Base-by-base conservation (phyloP, 2,329 filamentous ascomycete genomes). In the Xylaria sp. region DNA sequence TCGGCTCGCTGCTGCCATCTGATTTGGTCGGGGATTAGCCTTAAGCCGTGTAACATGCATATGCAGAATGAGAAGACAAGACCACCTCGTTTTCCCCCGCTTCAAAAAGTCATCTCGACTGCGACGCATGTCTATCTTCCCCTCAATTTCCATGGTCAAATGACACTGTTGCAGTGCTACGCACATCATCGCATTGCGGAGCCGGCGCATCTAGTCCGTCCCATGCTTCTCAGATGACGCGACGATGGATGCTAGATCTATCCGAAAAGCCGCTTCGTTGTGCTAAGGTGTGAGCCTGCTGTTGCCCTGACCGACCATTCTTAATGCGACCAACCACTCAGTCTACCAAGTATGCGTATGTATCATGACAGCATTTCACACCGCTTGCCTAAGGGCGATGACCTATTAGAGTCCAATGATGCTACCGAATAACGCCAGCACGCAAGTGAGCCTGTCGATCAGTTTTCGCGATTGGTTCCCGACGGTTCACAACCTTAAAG, bases 41-140 rank as follows among this genome's bases (percentile, higher is more conserved):
- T 35, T n/a, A 63, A 59, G 66, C 58, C 59, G 68, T 70, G 65
- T 60, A 63, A 60, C 69, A 63, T 67, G 62, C 54, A 68, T 63
- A 54, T 60, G 57, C 60, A 59, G 63, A 55, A 62, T 29, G 37
- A 47, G 51, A 63, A 63, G 37, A n/a, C 47, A 54, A 32, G 58
- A 57, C 37, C 23, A 35, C 51, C 18, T 54, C 18, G 51, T 68
- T 27, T 65, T 35, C 35, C 62, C 66, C 61, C 57, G 57, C 61
- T 54, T 51, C 40, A 10, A 37, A 60, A 35, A 48, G 32, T 35
- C 53, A 57, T 60, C 27, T 58, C 51, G 5, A 47, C 42, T 10
- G 58, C 48, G 27, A 48, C 58, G 55, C 29, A n/a, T 21, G 25
- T 23, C 37, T 21, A 44, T 57, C 66, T 71, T 61, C 63, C 64